Evolutionary conservation across 305 asterid species (phyloP).

Genomic region (Fraxinus baroniana): DNA sequence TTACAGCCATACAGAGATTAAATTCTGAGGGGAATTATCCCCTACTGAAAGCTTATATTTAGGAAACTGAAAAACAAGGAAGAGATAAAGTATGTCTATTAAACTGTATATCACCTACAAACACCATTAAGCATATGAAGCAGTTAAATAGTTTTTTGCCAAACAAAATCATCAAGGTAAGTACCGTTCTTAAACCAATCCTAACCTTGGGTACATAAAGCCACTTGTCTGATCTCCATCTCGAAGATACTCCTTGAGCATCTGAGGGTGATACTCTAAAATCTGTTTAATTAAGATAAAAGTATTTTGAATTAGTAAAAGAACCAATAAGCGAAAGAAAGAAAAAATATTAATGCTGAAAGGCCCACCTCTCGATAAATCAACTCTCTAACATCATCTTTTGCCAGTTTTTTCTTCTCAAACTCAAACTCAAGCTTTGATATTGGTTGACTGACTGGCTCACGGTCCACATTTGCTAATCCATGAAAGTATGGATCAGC

Average conservation of each 20-base stretch:
- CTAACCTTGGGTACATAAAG: constrained; percentile 98
- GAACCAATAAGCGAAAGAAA: not conserved
- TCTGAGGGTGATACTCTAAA: constrained; percentile 93
- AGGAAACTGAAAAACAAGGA: not conserved
- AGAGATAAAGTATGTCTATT: not conserved
- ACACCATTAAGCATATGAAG: not conserved
- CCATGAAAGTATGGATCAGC: constrained; percentile 82
- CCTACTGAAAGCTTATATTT: not conserved
- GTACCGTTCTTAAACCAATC: constrained; percentile 14
- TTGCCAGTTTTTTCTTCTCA: constrained; percentile 82
- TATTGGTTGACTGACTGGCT: constrained; percentile 81
- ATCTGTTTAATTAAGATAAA: constrained; percentile 47
- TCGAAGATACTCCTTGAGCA: constrained; percentile 83
- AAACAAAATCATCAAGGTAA: not conserved
- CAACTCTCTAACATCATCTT: constrained; percentile 93
- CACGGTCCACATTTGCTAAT: constrained; percentile 77
- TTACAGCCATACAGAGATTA: not conserved
- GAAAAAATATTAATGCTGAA: constrained; percentile 15
- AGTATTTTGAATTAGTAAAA: constrained; percentile 3
- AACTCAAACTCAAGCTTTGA: constrained; percentile 96
- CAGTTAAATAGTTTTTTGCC: not conserved
- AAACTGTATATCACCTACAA: not conserved
- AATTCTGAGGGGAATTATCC: not conserved
- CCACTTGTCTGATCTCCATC: constrained; percentile 90
- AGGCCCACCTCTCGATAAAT: constrained; percentile 78